Conservation (phyloP, 192 early-diverging fungal species). For the Phycomyces blakesleeanus region DNA sequence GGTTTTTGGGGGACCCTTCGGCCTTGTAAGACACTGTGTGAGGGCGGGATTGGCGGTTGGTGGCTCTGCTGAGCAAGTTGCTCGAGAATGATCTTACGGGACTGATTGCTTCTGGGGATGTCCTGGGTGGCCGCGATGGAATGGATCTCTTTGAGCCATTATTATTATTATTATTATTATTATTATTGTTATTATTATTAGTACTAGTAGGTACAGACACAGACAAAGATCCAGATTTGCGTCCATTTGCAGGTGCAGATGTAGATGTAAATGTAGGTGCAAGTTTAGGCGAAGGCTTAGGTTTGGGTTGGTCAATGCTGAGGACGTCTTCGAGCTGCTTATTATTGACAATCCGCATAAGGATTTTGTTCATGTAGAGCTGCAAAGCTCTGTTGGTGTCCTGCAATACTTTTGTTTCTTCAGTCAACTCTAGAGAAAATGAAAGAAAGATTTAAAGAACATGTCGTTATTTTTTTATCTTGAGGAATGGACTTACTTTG, state of each 20-base stretch:
- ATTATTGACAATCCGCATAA: constrained; percentile 65
- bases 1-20: not conserved
- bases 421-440: constrained; percentile 36
- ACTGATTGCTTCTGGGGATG: too few relatives aligned
- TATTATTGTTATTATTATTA: too few relatives aligned
- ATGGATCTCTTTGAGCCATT: too few relatives aligned
- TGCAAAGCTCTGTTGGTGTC: constrained; percentile 64
- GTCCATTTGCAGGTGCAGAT: not conserved
- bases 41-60: not conserved
- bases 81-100: too few relatives aligned
- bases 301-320: constrained; percentile 28
- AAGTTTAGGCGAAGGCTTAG: not conserved
- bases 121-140: too few relatives aligned
- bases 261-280: too few relatives aligned
- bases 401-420: constrained; percentile 51
- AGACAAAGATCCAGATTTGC: not conserved
- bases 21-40: constrained; percentile 2
- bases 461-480: too few relatives aligned
- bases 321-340: constrained; percentile 41
- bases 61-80: too few relatives aligned
- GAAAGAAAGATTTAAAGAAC: not conserved
- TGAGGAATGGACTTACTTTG: not conserved
- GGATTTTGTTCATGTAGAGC: constrained; percentile 72
- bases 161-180: too few relatives aligned
- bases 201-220: not conserved